These are phyloP conservation scores for Apophysomyces sp. DNA, from an alignment of 371 early-diverging fungal species.

Conservation along the genomic window DNA sequence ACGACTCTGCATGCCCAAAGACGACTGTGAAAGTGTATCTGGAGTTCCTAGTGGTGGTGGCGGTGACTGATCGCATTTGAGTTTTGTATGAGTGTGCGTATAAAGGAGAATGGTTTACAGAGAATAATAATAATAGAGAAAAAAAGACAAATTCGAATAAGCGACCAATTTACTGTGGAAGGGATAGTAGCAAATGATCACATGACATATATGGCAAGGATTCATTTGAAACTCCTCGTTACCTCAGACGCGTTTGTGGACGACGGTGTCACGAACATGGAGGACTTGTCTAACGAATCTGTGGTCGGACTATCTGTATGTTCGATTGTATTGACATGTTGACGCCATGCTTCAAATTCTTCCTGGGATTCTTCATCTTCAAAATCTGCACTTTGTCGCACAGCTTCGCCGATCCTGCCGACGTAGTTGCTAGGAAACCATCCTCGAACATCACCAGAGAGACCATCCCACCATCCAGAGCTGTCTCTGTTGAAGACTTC, in stretches of 20 bases:
- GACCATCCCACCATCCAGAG: slow-evolving; percentile 61
- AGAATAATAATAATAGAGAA: background rate
- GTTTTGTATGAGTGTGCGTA: background rate
- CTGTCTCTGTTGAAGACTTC: slow-evolving; percentile 48
- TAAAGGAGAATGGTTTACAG: background rate
- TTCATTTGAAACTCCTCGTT: background rate
- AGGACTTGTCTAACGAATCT: background rate
- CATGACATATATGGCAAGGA: slow-evolving; percentile 2
- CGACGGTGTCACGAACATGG: background rate
- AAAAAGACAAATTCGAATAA: background rate
- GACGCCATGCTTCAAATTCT: slow-evolving; percentile 30
- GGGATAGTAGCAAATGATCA: background rate
- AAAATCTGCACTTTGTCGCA: slow-evolving; percentile 32
- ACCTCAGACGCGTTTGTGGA: background rate
- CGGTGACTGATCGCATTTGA: background rate
- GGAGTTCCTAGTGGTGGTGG: slow-evolving; percentile 4
- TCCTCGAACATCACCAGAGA: slow-evolving; percentile 40
- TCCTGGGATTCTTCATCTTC: slow-evolving; percentile 36
- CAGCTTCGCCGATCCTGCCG: slow-evolving; percentile 42
- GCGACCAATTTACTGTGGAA: background rate
- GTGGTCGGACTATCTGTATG: background rate
- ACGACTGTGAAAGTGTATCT: background rate
- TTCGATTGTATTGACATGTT: slow-evolving; percentile 4
- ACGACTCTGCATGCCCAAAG: slow-evolving; percentile 10
- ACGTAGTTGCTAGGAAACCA: slow-evolving; percentile 58